phyloP scores from a whole-genome alignment of 129 eudicot genomes.

The Flaveria sonorensis region DNA sequence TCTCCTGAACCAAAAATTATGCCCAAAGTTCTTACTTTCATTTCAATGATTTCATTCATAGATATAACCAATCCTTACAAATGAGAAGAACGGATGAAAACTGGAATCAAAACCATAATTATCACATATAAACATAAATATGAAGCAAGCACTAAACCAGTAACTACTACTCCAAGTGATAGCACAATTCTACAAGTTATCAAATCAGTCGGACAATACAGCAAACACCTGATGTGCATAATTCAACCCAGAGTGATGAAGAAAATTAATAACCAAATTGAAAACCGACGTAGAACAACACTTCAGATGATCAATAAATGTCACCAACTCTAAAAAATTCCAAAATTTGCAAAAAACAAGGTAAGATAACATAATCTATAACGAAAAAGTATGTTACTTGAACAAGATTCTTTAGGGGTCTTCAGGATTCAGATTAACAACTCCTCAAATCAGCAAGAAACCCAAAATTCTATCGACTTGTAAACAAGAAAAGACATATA shows the following conservation, averaged over 20 bases:
- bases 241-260: conserved; percentile 21
- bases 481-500: conserved; percentile 10
- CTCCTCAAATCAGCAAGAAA: conserved; percentile 1
- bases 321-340: neutral
- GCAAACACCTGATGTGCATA: conserved; percentile 34
- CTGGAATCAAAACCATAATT: neutral
- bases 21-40: neutral
- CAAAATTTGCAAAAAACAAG: neutral
- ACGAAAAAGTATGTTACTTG: conserved; percentile 26
- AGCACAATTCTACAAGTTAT: neutral
- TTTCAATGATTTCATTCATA: neutral
- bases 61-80: neutral
- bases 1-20: neutral
- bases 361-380: neutral
- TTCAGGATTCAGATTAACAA: conserved; percentile 28
- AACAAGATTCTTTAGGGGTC: conserved; percentile 26
- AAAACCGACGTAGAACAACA: conserved; percentile 30
- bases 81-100: neutral
- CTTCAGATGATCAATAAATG: conserved; percentile 25
- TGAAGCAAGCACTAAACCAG: neutral
- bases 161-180: too few relatives aligned
- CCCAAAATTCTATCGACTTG: neutral
- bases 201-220: conserved; percentile 19
- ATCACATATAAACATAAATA: neutral
- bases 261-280: conserved; percentile 1